Conservation (phyloP, 345 rosid genomes). For the Pugionium dolabratum region DNA sequence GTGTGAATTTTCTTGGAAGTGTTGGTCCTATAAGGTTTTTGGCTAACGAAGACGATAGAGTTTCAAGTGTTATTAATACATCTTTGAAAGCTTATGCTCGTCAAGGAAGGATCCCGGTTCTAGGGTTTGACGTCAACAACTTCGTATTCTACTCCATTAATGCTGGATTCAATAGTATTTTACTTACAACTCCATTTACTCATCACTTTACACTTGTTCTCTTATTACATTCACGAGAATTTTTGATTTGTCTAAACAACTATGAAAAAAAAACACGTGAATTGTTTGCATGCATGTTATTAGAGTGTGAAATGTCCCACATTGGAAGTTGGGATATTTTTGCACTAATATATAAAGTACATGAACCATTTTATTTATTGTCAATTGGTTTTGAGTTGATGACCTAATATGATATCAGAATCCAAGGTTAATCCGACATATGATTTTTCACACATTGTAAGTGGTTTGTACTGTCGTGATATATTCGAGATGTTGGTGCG, state of each 20-base stretch:
- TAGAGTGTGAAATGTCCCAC: no score
- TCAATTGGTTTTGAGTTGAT: no score
- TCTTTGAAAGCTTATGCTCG: slow-evolving; percentile 70
- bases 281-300: neutral
- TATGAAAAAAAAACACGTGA: neutral
- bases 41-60: slow-evolving; percentile 57
- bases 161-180: slow-evolving; percentile 46
- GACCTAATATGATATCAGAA: no score
- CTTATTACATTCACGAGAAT: neutral
- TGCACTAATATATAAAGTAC: no score
- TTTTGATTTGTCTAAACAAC: neutral
- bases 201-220: neutral
- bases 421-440: no score
- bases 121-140: slow-evolving; percentile 53
- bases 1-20: slow-evolving; percentile 71
- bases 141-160: slow-evolving; percentile 54
- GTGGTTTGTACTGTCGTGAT: no score
- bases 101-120: slow-evolving; percentile 81
- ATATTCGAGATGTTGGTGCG: no score
- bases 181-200: neutral
- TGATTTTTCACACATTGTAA: no score
- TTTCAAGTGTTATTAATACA: slow-evolving; percentile 58
- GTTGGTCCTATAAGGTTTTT: slow-evolving; percentile 75
- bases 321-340: no score
- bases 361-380: no score